Evolutionary conservation across 345 rosid genomes (phyloP), one percentile per base, ranked within the genome.

Genomic region (Psidium guajava): DNA sequence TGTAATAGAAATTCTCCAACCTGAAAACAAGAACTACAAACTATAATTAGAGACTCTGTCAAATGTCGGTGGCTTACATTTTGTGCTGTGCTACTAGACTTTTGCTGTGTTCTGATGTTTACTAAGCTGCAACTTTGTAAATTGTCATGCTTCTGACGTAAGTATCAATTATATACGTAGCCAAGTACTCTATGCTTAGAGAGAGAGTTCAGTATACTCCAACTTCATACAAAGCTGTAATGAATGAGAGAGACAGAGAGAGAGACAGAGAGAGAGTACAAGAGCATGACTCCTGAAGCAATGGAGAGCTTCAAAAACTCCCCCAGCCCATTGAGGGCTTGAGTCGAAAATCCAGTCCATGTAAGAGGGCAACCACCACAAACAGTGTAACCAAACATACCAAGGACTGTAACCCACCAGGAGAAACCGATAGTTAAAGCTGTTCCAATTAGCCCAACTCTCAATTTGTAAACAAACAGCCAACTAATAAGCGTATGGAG

Each of bases 271-370:
- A 51, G 54, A 24, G 82, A 90, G 82, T 89, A 90, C 94, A 61
- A 84, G 61, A 92, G 90, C 96, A 92, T 93, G 77, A 92, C 73
- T 74, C 94, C 94, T 50, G 93, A 93, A 83, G 94, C 94, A 77
- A 88, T 75, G 32, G 94, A 90, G 81, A 93, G 93, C 84, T 91
- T 91, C 82, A 90, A 86, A 84, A 93, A 91, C 44, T 88, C 90
- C 92, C 90, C 91, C 24, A 93, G 90, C 40, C 93, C 94, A 69
- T 73, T 6, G 81, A 92, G 90, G 57, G 96, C 94, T 81, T 91
- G 92, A 84, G 81, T n/a, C 54, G 93, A 91, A 87, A 92, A 92
- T 82, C 93, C 93, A 64, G 90, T 86, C 94, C 96, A 93, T 21
- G 93, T 83, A 82, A 85, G 88, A 18, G 91, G 92, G 84, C 94